Evolutionary conservation across 2,329 filamentous ascomycete genomes (phyloP), one percentile per base, ranked within the genome.

Genomic region (Phoma sp.): DNA sequence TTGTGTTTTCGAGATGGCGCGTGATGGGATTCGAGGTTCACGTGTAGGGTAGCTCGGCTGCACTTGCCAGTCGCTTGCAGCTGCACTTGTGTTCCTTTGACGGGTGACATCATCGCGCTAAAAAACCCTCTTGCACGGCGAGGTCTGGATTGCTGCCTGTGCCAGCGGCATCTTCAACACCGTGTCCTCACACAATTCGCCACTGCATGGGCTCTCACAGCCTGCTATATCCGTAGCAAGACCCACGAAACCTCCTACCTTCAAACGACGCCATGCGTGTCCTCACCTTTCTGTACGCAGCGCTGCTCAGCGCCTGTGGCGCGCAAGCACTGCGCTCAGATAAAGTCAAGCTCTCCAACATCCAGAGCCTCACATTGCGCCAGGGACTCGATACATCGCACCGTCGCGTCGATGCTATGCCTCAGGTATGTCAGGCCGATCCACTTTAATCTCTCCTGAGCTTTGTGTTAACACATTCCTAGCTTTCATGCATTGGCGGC

Each of bases 351-450:
- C 82, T 88, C 40, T 86, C 84, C 9, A 81, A 85, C 51, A 89
- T 98, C 49, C 84, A 91, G 62, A 83, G 88, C 40, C 84, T 98
- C 33, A 97, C 93, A 6, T 84, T 97, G 11, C 88, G 86, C 55
- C 82, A 83, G 61, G 82, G 83, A 71, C 81, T 83, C 43, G 78
- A 84, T 66, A 97, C 93, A 0, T 84, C 86, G 30, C 84, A 90
- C 69, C 90, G 92, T 23, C 91, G 93, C 59, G 84, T 92, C 30
- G 70, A 87, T 18, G 79, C 93, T 20, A 84, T 93, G 39, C 92
- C 92, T 0, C 79, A 81, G 66, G 72, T 75, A 68, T 7, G 57
- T 33, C 12, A 12, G 6, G 15, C 25, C 29, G 20, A 20, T 10
- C 28, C 15, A 18, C 2, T 26, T 11, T 15, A 25, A 25, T 5